Base-by-base conservation (phyloP, 2,329 filamentous ascomycete species). In the Phaeosphaeria sp. region DNA sequence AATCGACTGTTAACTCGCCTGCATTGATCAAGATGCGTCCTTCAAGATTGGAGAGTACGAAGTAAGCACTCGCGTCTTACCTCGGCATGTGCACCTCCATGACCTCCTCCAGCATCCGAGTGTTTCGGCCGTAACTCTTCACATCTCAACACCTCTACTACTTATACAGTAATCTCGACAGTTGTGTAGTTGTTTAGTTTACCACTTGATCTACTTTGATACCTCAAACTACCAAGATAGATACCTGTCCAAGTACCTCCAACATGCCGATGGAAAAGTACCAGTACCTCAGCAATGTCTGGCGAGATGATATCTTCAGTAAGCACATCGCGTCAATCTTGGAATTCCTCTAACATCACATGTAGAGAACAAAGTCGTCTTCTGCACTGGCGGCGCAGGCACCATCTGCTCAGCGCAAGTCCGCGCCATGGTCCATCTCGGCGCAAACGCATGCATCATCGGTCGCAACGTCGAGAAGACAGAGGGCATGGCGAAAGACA, bases 361-460 rank as follows among this genome's bases (percentile, higher is more conserved):
- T 8, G 17, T 69, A 96, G 92, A 89, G 62, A 88, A 89, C 74
- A 94, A 95, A 72, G 93, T 98, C 45, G 87, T 94, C 66, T 97
- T 98, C 79, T 96, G 96, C 72, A 99, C 95, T 3, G 95, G 95
- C 57, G 95, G 95, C 51, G 93, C 93, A 5, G 94, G 95, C 54
- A 90, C 91, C 24, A 98, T 99, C 73, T 97, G 95, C 82, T 95
- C 91, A 69, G 93, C 91, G 54, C 95, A 98, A 81, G 95, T 96
- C 30, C 87, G 93, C 64, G 95, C 95, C 3, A 83, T 99, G 58
- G 93, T 99, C 22, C 86, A 93, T 61, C 87, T 99, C 7, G 95
- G 95, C 52, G 94, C 93, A 45, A 90, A 98, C 69, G 95, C 95
- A 49, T 96, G 91, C 78, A 98, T 99, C 72, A 86, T 98, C 55